These are phyloP conservation scores for Podospora tetraspora DNA, from an alignment of 495 filamentous ascomycete genomes.

Conservation along the genomic window DNA sequence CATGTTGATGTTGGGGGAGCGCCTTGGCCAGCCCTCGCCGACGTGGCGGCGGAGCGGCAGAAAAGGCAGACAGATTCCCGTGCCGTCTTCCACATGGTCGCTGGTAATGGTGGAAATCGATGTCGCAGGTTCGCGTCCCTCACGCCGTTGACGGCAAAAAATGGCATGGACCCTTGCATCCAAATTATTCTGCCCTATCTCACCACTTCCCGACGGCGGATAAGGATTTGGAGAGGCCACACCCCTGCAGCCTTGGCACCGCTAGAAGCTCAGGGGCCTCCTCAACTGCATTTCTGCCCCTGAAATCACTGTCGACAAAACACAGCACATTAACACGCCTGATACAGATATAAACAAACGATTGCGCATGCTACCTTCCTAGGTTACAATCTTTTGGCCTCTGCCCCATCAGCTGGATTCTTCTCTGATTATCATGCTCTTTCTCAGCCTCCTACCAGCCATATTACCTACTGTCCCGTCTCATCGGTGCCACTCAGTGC, in stretches of 20 bases:
- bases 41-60: constrained; percentile 25
- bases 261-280: no score
- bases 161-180: not conserved
- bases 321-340: not conserved
- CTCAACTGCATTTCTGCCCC: no score
- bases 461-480: constrained; percentile 1
- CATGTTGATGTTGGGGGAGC: constrained; percentile 33
- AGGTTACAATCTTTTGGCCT: not conserved
- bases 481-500: not conserved
- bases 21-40: constrained; percentile 11
- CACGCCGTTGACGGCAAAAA: not conserved
- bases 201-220: constrained; percentile 4
- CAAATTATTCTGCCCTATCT: constrained; percentile 11
- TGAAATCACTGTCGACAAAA: not conserved
- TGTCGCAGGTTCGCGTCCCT: not conserved
- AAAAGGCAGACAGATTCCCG: constrained; percentile 32
- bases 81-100: constrained; percentile 31
- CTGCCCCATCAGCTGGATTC: not conserved
- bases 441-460: not conserved
- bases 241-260: not conserved
- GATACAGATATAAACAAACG: not conserved
- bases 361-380: not conserved
- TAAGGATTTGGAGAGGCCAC: no score
- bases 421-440: not conserved
- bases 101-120: not conserved